A percentile compares a stretch with the other conserved stretches of the same genome.
Conservation (phyloP, 1,284 basidiomycete genomes). For the Retiboletus flavoniger region DNA sequence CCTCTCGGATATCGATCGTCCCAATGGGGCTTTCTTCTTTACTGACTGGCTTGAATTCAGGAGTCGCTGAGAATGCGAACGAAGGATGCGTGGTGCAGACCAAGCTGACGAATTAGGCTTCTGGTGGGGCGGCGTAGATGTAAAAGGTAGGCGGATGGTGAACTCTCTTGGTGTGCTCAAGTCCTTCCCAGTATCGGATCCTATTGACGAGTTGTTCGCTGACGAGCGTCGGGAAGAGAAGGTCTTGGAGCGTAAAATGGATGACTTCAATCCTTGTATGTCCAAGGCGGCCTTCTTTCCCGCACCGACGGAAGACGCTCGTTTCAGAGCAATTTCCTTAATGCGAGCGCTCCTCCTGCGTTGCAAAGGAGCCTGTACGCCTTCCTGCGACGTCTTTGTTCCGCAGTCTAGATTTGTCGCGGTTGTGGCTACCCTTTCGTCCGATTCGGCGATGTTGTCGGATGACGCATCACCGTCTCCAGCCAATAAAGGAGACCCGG, state of each 20-base stretch:
- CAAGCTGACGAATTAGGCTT: constrained; percentile 1
- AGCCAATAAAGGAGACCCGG: constrained; percentile 27
- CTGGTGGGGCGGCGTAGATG: constrained; percentile 17
- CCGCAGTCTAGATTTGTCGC: not conserved
- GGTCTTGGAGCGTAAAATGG: constrained; percentile 10
- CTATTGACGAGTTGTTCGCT: not conserved
- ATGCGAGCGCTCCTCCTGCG: constrained; percentile 32
- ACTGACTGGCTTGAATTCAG: not conserved
- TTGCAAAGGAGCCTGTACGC: not conserved
- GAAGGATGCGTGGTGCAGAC: constrained; percentile 31
- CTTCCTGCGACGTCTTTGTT: not conserved
- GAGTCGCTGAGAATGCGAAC: constrained; percentile 36
- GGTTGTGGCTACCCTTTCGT: not conserved
- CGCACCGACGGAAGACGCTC: constrained; percentile 5
- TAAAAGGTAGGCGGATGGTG: constrained; percentile 28
- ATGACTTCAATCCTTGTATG: constrained; percentile 7
- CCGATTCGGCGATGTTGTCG: not conserved
- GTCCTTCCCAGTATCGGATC: not conserved
- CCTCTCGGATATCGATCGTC: constrained; percentile 26
- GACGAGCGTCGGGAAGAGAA: constrained; percentile 1
- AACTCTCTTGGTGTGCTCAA: constrained; percentile 15
- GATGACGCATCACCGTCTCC: constrained; percentile 4
- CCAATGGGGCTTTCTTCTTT: constrained; percentile 15
- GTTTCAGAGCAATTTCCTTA: constrained; percentile 18
- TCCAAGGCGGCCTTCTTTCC: not conserved